Base-by-base conservation (phyloP, 23 red algal genomes). In the Gracilaria caudata region DNA sequence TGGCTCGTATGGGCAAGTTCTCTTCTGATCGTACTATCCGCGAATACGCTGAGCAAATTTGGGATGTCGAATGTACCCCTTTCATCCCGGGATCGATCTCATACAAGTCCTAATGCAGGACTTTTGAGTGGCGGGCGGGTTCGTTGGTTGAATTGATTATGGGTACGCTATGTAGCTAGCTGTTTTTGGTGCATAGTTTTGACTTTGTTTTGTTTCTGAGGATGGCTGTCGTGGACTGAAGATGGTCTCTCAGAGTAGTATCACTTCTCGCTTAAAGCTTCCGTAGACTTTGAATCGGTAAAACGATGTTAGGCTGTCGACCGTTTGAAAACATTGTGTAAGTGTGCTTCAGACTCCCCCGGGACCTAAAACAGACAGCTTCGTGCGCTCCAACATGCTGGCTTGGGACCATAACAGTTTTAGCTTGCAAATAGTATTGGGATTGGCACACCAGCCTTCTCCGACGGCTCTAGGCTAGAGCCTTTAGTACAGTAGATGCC, bases 21-120 rank as follows among this genome's bases (percentile, higher is more conserved):
- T 95, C 92, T 10, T 95, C 93, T 10, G 97, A 99, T 81, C 92
- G 97, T 51, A 96, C 92, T n/a, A 94, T 99, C 37, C 87, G 89
- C 35, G 93, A 99, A 74, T 99, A 99, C 37, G 97, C 93, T 0
- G 84, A 95, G 86, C 85, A 94, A 58, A 99, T 99, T 64, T 99
- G 97, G 97, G 86, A 91, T 45, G 84, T 99, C 51, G 93, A 99
- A 78, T 79, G 90, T 19, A 94, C 89, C 17, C 92, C 97, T 0
- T 99, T 93, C 37, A 94, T 91, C 33, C 97, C 97, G 10, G 89
- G 92, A 39, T 89, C 87, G 36, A 96, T 99, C 61, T 92, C 86
- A 0, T 99, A 94, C 78, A 99, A 95, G 79, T 85, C 83, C 16
- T 87, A 60, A 66, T 2, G 24, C 9, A 2, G 38, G 36, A 41